Evolutionary conservation across 78 protist genomes (phyloP).

Genomic region (Dictyostelium intermedium): DNA sequence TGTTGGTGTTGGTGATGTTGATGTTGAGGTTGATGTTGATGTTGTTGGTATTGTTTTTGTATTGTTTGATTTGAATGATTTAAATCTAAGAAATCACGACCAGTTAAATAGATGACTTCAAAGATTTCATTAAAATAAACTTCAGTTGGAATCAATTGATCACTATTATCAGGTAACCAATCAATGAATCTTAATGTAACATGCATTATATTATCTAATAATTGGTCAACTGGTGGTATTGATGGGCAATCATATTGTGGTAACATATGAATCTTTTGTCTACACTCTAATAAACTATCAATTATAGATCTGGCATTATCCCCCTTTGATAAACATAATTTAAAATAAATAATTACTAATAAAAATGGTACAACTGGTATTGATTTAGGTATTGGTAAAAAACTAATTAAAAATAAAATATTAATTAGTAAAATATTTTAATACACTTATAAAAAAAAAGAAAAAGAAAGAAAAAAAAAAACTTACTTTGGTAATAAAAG

Average conservation of each 20-base stretch:
- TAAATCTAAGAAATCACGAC: conserved; percentile 37
- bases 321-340: conserved; percentile 49
- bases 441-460: not conserved
- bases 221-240: not conserved
- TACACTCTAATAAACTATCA: conserved; percentile 27
- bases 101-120: conserved; percentile 49
- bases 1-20: not conserved
- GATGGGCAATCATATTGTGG: conserved; percentile 13
- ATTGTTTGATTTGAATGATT: not conserved
- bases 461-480: not conserved
- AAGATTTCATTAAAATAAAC: conserved; percentile 61
- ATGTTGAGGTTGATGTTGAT: too few species aligned
- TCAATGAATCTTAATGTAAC: conserved; percentile 45
- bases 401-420: not conserved
- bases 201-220: conserved; percentile 11
- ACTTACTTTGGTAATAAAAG: conserved; percentile 52
- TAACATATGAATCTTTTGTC: conserved; percentile 13
- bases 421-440: not conserved
- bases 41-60: not conserved
- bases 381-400: conserved; percentile 37
- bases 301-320: conserved; percentile 17
- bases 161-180: conserved; percentile 10
- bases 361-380: conserved; percentile 67
- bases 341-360: conserved; percentile 39
- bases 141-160: conserved; percentile 33